phyloP scores from a whole-genome alignment of 208 protist genomes.

The Strigomonas galati region DNA sequence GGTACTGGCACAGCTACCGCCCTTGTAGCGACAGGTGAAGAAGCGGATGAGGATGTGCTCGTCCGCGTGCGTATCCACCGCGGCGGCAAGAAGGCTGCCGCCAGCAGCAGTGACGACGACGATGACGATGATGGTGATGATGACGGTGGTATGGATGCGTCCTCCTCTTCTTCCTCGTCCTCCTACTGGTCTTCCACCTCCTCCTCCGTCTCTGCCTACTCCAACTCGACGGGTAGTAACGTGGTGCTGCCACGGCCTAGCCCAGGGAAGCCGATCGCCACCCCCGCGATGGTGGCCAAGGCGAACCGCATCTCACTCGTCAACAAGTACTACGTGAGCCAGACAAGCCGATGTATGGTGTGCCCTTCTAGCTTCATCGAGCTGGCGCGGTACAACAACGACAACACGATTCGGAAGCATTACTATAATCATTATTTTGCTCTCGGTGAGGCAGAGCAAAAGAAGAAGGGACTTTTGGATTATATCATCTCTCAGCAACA shows the following conservation, averaged over 20 bases:
- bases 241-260: background rate
- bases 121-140: background rate
- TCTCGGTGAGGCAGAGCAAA: background rate
- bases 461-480: background rate
- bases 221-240: background rate
- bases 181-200: background rate
- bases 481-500: background rate
- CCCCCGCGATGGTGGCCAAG: no score
- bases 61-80: no score
- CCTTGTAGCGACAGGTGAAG: no score
- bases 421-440: background rate
- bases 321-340: background rate
- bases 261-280: no score
- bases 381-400: conserved; percentile 2
- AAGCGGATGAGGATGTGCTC: no score
- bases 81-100: background rate
- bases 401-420: background rate
- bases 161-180: conserved; percentile 11
- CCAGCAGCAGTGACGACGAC: background rate
- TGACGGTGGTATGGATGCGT: background rate
- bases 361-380: background rate
- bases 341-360: background rate
- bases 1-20: no score
- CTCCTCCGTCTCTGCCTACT: background rate
- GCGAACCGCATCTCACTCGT: background rate